phyloP scores from a whole-genome alignment of 331 rosid genomes.

The Quercus lobata region DNA sequence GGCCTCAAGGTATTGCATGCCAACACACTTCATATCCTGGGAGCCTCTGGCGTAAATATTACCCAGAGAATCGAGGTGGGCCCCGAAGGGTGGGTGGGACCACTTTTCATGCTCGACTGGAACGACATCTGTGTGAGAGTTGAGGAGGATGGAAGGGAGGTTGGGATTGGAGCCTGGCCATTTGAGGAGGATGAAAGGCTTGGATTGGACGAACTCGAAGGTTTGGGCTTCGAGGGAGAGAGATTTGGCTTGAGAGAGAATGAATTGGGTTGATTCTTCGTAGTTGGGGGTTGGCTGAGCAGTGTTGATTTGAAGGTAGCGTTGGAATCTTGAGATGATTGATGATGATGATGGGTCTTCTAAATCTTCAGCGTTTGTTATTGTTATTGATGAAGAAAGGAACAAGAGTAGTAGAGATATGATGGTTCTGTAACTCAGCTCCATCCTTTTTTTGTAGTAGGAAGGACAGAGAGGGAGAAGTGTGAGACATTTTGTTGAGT shows the following conservation, averaged over 20 bases:
- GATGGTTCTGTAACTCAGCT: background rate
- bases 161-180: constrained; percentile 70
- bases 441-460: background rate
- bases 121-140: constrained; percentile 94
- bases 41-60: constrained; percentile 78
- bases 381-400: background rate
- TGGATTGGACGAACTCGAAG: constrained; percentile 55
- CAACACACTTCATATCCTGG: constrained; percentile 93
- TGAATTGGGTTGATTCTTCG: constrained; percentile 51
- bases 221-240: constrained; percentile 65
- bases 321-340: constrained; percentile 59
- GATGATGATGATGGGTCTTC: constrained; percentile 5
- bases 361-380: background rate
- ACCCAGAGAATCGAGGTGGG: constrained; percentile 54
- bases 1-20: constrained; percentile 54
- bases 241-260: constrained; percentile 48
- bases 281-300: constrained; percentile 76
- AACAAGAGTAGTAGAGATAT: background rate
- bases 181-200: constrained; percentile 70
- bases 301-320: constrained; percentile 74
- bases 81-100: constrained; percentile 71
- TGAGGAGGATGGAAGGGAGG: constrained; percentile 73
- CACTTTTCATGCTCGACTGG: constrained; percentile 70
- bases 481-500: no score
- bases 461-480: background rate